A percentile compares a stretch with the other conserved stretches of the same genome.
Evolutionary conservation across 1,139 yeast species (phyloP).

Genomic region (Yamadazyma oceani): DNA sequence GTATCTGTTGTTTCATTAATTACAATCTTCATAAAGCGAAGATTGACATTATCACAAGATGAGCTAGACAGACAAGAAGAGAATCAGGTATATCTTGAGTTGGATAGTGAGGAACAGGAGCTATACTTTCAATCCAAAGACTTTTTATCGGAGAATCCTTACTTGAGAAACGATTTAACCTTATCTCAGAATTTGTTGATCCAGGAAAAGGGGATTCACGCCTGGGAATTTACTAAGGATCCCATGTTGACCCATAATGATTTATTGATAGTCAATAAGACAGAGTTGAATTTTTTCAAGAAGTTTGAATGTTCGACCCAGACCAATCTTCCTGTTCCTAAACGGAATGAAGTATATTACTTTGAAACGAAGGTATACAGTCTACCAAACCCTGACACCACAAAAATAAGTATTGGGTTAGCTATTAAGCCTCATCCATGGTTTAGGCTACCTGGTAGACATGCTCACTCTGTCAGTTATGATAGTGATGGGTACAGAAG

Average conservation of each 20-base stretch:
- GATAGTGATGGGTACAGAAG: conserved; percentile 56
- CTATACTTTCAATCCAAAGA: conserved; percentile 72
- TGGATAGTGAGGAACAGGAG: conserved; percentile 76
- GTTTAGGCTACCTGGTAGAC: conserved; percentile 60
- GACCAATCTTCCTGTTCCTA: conserved; percentile 86
- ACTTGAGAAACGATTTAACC: conserved; percentile 42
- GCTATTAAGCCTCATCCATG: conserved; percentile 56
- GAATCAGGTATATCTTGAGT: conserved; percentile 56
- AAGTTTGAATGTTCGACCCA: conserved; percentile 75
- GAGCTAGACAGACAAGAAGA: conserved; percentile 64
- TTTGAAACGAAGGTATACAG: conserved; percentile 72
- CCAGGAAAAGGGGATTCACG: conserved; percentile 89
- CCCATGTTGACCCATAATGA: conserved; percentile 58
- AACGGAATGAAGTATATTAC: conserved; percentile 83
- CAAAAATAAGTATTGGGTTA: conserved; percentile 46
- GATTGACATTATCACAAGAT: conserved; percentile 37
- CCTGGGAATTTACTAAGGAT: conserved; percentile 90
- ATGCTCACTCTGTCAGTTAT: conserved; percentile 47
- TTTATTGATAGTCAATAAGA: conserved; percentile 63
- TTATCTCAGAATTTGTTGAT: conserved; percentile 58
- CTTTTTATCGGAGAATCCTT: conserved; percentile 56
- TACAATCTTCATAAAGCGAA: conserved; percentile 13
- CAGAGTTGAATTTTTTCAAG: conserved; percentile 73
- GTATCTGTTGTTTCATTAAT: conserved; percentile 14
- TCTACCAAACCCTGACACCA: conserved; percentile 56